Base-by-base conservation (phyloP, 371 early-diverging fungal species). In the Mortierella sp. region DNA sequence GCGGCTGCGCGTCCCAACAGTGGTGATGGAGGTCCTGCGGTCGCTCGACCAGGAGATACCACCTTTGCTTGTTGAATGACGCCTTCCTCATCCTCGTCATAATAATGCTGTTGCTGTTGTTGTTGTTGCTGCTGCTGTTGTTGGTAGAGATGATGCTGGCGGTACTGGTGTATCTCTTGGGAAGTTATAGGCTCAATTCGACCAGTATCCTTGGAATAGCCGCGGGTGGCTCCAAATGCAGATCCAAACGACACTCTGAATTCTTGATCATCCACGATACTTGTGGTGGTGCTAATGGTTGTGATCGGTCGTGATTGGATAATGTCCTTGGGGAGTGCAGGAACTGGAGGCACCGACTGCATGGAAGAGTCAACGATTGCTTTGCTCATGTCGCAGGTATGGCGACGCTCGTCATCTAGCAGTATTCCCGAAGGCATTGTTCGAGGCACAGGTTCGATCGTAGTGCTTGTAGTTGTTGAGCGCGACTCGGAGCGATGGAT, bases 311-410 rank as follows among this genome's bases (percentile, higher is more conserved):
- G 50, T n/a, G 68, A 46, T 21, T 51, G 56, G 2, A 38, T 31
- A 43, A 56, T 51, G n/a, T 52, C 68, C 53, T 58, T 64, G 39
- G 73, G 67, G 2, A 73, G 9, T 0, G 65, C 54, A 19, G 74
- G 74, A 9, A 73, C 74, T 12, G 74, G 74, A 27, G 74, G 74
- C 23, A 54, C 49, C 7, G 52, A 23, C 18, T 71, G 58, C 3
- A 43, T 23, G 1, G 55, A 30, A 1, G 50, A 48, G 27, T 72
- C 63, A 14, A 50, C 30, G 13, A 73, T 67, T 13, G 43, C 51
- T 61, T 71, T 62, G 54, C 71, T 76, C 78, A 78, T 71, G 39
- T 80, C 78, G 39, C 78, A 78, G 2, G 81, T 72, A 28, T 78
- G 74, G 5, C 71, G 74, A 28, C 72, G 68, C 27, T 71, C 72